Base-by-base conservation (phyloP, 163 green algal species). In the Scenedesmus sp. region DNA sequence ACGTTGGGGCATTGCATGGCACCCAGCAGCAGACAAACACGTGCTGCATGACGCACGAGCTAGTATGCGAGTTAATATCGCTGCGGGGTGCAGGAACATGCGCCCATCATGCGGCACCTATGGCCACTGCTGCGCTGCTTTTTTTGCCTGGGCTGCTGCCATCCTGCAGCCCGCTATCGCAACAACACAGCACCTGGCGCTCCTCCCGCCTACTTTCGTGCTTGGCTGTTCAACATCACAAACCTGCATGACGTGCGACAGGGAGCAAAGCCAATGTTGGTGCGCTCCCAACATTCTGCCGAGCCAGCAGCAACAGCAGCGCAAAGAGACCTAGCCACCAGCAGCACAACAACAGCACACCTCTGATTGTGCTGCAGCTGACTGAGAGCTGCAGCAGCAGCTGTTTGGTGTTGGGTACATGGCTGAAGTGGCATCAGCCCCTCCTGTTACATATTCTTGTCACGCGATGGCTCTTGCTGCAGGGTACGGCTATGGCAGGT, bases 171-270 rank as follows among this genome's bases (percentile, higher is more conserved):
- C 22, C 85, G 85, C 2, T 90, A 65, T 49, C 70, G 85, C 33
- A 90, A 85, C 72, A 85, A 90, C 72, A 85, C 42, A 51, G 56
- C 30, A 2, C 46, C 85, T 33, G 65, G 26, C 46, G 81, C 72
- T 30, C 72, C 43, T 22, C 72, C 86, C 10, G 87, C 90, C 68
- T 40, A 90, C 22, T 91, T 90, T 43, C 73, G 61, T 1, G 68
- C 93, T 7, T 94, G 91, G 91, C 56, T 97, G 18, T 95, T 95
- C 73, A 97, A 97, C 87, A 90, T 97, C 59, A 97, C 94, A 4
- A 97, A 97, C 79, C 42, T 97, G 82, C 65, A 87, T 0, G 94
- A 87, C 5, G 95, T 97, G 9, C 91, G 94, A 0, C 18, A 81
- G 16, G 95, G 95, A 16, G 80, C 53, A 40, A 96, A 95, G 68